Evolutionary conservation across 163 green algal species (phyloP).

Genomic region (Volvox carteri): DNA sequence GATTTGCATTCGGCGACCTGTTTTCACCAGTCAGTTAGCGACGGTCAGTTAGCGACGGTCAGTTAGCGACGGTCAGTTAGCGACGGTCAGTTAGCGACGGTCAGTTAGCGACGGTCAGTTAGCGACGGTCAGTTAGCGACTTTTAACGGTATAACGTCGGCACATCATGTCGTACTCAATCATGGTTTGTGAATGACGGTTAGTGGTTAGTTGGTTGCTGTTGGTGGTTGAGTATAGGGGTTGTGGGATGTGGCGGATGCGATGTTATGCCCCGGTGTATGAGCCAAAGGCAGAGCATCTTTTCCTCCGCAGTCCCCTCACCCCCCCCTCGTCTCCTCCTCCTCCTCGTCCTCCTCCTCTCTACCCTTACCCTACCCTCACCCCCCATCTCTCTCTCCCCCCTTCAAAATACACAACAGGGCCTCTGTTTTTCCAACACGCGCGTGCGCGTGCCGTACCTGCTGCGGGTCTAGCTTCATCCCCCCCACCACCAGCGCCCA

Average conservation of each 20-base stretch:
- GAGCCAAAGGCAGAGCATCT: too few relatives aligned
- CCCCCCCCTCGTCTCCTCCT: too few relatives aligned
- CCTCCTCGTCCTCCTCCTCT: too few relatives aligned
- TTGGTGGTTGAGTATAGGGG: too few relatives aligned
- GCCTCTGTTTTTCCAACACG: not conserved
- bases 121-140: not conserved
- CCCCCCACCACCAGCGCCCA: not conserved
- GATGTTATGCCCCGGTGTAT: too few relatives aligned
- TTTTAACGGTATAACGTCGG: not conserved
- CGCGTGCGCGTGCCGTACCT: not conserved
- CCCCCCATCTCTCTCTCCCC: not conserved
- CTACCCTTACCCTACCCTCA: too few relatives aligned
- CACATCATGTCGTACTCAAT: not conserved
- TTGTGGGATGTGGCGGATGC: too few relatives aligned
- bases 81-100: not conserved
- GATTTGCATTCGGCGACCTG: slow-evolving; percentile 34
- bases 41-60: not conserved
- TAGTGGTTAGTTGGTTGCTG: too few relatives aligned
- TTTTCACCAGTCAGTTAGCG: not conserved
- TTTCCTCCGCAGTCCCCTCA: too few relatives aligned
- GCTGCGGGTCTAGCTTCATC: not conserved
- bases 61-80: not conserved
- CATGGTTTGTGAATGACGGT: too few relatives aligned
- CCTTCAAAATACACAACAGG: not conserved
- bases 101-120: not conserved